Percentiles rank a stretch among this genome's conserved stretches.
phyloP scores from a whole-genome alignment of 257 asterid species.

The Scutellaria barbata region DNA sequence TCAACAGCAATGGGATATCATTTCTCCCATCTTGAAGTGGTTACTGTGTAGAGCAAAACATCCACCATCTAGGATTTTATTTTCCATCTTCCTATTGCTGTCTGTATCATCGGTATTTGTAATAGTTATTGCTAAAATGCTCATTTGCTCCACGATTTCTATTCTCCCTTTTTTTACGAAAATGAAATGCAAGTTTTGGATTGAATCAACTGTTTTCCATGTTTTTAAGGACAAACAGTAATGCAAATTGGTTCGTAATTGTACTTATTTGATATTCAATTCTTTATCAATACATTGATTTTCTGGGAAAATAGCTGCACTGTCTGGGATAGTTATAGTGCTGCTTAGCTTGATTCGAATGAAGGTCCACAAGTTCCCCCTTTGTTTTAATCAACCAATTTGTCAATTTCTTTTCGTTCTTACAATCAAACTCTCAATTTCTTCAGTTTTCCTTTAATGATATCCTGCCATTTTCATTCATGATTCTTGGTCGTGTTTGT shows the following conservation, averaged over 20 bases:
- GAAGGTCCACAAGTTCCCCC: neutral
- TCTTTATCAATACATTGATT: conserved; percentile 19
- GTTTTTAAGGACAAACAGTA: conserved; percentile 24
- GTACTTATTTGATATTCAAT: neutral
- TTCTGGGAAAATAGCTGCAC: neutral
- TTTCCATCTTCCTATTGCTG: conserved; percentile 27
- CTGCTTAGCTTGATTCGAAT: neutral
- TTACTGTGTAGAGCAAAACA: conserved; percentile 18
- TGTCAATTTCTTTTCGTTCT: neutral
- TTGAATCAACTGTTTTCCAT: conserved; percentile 11
- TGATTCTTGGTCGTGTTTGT: no score
- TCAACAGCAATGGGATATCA: conserved; percentile 14
- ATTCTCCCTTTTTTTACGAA: neutral
- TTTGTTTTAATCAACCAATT: neutral
- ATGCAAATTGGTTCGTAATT: neutral
- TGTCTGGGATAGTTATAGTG: neutral
- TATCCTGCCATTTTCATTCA: no score
- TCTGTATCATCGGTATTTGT: conserved; percentile 43
- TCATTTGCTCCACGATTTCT: conserved; percentile 29
- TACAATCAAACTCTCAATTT: no score
- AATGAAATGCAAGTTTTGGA: conserved; percentile 32
- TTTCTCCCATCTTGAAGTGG: conserved; percentile 26
- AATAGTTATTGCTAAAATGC: conserved; percentile 27
- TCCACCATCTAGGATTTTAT: neutral
- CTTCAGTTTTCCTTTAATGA: no score